Base-by-base conservation (phyloP, 768 basidiomycete genomes). In the Psilocybe cyanescens region DNA sequence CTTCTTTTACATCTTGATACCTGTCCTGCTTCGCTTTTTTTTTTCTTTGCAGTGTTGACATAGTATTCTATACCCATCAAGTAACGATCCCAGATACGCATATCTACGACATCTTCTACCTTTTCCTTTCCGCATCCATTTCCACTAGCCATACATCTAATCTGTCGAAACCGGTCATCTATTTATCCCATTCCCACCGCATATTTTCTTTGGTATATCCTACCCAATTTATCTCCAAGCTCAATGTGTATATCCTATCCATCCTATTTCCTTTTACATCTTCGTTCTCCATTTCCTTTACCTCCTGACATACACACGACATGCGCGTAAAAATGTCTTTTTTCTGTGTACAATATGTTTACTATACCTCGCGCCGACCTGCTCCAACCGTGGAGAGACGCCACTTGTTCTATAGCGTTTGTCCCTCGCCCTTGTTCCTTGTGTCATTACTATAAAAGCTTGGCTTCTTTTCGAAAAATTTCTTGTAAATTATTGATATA, bases 231-330 rank as follows among this genome's bases (percentile, higher is more conserved):
- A 53, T n/a, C n/a, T 8, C 33, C 31, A 33, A 35, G 11, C 33
- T 12, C 41, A 12, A n/a, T 82, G 75, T 82, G 75, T 81, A 82
- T 83, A 81, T 81, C 78, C 61, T 68, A 71, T 63, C 60, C 44
- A 58, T 60, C 59, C 53, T 65, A 55, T 58, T 44, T 66, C 33
- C 33, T 11, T 59, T 66, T 24, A 24, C 24, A 24, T 24, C 24
- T 24, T 58, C 45, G 52, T 65, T 60, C 24, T 68, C 60, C 65
- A 56, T 67, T 68, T 65, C 65, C 58, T 59, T 64, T 62, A 72
- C 73, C 66, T 72, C 72, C 63, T 72, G 71, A 69, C 65, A 70
- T 60, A 58, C 64, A 73, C 75, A 70, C 69, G 74, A 70, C 74
- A 70, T 74, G 76, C 70, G 41, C 33, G 51, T 51, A 31, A 14